Percentiles rank a stretch among this genome's conserved stretches.
Evolutionary conservation across 257 asterid species (phyloP).

Genomic region (Solanum chilense): DNA sequence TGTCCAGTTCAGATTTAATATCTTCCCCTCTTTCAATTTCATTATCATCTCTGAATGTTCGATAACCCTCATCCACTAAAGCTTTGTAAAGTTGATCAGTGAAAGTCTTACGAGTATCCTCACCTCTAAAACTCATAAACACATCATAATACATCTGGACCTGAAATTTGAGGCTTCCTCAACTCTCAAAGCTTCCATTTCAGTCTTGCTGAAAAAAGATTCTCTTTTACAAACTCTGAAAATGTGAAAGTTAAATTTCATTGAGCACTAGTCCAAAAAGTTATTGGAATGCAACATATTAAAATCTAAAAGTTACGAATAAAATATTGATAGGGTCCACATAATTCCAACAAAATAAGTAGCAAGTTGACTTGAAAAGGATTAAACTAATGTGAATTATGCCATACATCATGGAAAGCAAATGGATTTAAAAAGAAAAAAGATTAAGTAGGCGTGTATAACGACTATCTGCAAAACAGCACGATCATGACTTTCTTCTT

Average conservation of each 20-base stretch:
- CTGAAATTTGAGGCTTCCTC: background rate
- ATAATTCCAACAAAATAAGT: background rate
- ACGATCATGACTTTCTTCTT: background rate
- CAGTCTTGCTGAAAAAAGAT: background rate
- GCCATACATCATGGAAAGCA: background rate
- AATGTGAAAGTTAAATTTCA: background rate
- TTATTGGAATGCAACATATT: background rate
- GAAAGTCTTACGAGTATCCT: background rate
- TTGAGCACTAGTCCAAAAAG: background rate
- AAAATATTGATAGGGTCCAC: background rate
- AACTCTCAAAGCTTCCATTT: background rate
- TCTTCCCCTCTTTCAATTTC: background rate
- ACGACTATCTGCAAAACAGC: background rate
- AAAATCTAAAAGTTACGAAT: background rate
- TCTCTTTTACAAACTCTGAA: background rate
- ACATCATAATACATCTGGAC: background rate
- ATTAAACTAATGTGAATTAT: background rate
- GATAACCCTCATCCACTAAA: background rate
- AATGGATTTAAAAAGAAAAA: background rate
- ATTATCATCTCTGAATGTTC: background rate
- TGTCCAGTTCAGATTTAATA: background rate
- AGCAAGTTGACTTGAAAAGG: background rate
- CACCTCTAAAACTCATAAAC: background rate
- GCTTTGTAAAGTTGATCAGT: background rate
- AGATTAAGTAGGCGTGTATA: too few relatives aligned